phyloP scores from a whole-genome alignment of 768 basidiomycete genomes.

The Royoungia palumana region DNA sequence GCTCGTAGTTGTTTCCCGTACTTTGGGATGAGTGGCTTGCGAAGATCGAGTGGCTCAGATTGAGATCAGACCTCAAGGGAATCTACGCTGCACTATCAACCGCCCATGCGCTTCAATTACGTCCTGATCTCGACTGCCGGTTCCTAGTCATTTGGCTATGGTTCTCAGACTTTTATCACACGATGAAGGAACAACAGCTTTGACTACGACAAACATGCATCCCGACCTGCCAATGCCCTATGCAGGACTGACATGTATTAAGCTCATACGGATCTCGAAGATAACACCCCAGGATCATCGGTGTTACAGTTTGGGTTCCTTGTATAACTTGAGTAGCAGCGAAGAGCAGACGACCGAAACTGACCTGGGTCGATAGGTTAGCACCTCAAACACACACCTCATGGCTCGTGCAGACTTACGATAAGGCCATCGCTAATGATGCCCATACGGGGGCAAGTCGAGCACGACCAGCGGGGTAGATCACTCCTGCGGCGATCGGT shows the following conservation, averaged over 20 bases:
- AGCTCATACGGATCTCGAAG: too few species aligned
- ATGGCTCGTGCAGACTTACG: slow-evolving; percentile 39
- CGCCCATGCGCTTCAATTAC: slow-evolving; percentile 70
- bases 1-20: too few species aligned
- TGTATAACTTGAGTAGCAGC: slow-evolving; percentile 52
- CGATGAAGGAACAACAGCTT: slow-evolving; percentile 51
- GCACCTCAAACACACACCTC: background rate
- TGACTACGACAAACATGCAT: slow-evolving; percentile 29
- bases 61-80: too few species aligned
- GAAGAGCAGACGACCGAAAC: slow-evolving; percentile 63
- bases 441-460: slow-evolving; percentile 76
- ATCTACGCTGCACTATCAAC: too few species aligned
- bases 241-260: too few species aligned
- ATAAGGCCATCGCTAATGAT: slow-evolving; percentile 76
- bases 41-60: too few species aligned
- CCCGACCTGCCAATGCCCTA: slow-evolving; percentile 4
- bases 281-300: background rate
- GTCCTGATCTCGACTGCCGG: slow-evolving; percentile 87
- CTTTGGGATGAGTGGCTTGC: too few species aligned
- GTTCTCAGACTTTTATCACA: slow-evolving; percentile 76
- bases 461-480: slow-evolving; percentile 68
- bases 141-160: slow-evolving; percentile 85
- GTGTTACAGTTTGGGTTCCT: slow-evolving; percentile 23
- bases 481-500: slow-evolving; percentile 74
- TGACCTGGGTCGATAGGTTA: slow-evolving; percentile 38